Evolutionary conservation across 768 basidiomycete species (phyloP).

Genomic region (Hygrophoropsis aurantiaca): DNA sequence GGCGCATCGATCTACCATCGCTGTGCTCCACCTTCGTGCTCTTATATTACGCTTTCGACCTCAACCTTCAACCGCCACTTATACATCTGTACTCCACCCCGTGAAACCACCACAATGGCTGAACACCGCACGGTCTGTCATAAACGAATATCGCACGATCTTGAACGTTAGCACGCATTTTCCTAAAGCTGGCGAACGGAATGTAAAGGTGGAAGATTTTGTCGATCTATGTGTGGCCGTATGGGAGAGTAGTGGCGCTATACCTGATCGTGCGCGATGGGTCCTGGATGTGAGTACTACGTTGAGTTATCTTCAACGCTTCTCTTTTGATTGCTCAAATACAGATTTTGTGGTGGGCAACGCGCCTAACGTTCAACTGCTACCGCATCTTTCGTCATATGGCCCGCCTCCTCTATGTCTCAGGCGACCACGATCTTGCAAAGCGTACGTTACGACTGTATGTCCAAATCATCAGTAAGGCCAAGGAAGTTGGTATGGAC

Average conservation of each 20-base stretch:
- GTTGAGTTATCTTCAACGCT: not conserved
- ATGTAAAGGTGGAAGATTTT: conserved; percentile 79
- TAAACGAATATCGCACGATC: conserved; percentile 69
- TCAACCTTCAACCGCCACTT: conserved; percentile 11
- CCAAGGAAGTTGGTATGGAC: conserved; percentile 52
- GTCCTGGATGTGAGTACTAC: conserved; percentile 68
- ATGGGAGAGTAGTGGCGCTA: conserved; percentile 75
- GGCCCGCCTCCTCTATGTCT: conserved; percentile 65
- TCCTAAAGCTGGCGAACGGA: conserved; percentile 78
- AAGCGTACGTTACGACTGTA: conserved; percentile 80
- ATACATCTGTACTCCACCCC: conserved; percentile 17
- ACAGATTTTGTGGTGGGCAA: conserved; percentile 92
- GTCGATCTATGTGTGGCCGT: conserved; percentile 76
- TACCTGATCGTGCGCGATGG: conserved; percentile 68
- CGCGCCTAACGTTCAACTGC: conserved; percentile 91
- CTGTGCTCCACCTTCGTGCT: conserved; percentile 71
- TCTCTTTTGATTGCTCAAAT: not conserved
- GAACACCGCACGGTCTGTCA: conserved; percentile 60
- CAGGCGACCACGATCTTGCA: conserved; percentile 61
- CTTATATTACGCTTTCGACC: conserved; percentile 52
- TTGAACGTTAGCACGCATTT: conserved; percentile 71
- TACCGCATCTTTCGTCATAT: conserved; percentile 84
- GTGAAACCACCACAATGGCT: conserved; percentile 55
- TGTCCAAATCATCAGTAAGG: conserved; percentile 80
- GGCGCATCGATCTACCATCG: conserved; percentile 68